Base-by-base conservation (phyloP, 257 asterid species). In the Ilex asprella region DNA sequence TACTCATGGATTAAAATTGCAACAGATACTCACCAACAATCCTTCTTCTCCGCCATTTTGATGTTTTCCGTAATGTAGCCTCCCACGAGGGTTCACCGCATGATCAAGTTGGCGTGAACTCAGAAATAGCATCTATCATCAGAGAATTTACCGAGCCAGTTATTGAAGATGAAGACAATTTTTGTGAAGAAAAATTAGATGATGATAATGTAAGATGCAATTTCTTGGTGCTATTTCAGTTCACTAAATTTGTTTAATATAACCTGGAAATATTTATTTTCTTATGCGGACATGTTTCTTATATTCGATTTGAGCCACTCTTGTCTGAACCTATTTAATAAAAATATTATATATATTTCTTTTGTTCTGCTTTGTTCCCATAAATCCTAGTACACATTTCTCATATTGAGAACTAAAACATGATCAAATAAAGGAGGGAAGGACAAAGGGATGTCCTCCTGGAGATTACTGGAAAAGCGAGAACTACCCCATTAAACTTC, bases 1-100 rank as follows among this genome's bases (percentile, higher is more conserved):
- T 44, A 47, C 58, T 75, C 35, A 47, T 55, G n/a, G 64, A 63
- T 65, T 67, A 41, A 55, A 39, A 39, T 59, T 72, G 62, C 72
- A 53, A 69, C 77, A 92, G 99, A 70, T 92, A 89, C 62, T 75
- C 84, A 61, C 97, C 97, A 70, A 76, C 96, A 62, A 79, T 92
- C 71, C 87, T 92, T 71, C 91, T 92, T 59, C 96, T 92, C 72
- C 99, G 92, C 58, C 94, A 89, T 82, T 92, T 92, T 82, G 97
- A 92, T 78, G 85, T 78, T 68, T 84, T 93, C 73, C 82, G 77
- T 13, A 79, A 87, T 73, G 63, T 73, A 58, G 83, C 79, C 59
- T 69, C 96, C 61, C 89, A 83, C 29, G 99, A 87, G 65, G 91
- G 90, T 67, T 78, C 97, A 52, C 79, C 88, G 32, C 78, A 82